Conservation (phyloP, 2,329 filamentous ascomycete species). For the Colletotrichum chlorophyti region DNA sequence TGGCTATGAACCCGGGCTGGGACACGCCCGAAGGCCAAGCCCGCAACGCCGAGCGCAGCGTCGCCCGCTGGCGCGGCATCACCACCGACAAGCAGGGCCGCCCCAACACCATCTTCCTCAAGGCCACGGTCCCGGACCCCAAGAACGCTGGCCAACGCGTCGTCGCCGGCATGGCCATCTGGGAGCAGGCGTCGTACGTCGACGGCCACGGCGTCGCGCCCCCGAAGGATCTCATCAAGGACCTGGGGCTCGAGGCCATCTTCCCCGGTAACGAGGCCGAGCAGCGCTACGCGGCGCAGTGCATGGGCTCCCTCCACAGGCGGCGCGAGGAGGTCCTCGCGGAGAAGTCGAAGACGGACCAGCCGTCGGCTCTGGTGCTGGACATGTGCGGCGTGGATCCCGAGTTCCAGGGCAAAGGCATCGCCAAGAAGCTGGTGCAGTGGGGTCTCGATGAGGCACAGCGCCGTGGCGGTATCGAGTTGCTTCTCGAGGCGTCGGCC, state of each 20-base stretch:
- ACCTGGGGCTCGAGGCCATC: constrained; percentile 41
- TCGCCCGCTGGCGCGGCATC: constrained; percentile 47
- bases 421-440: constrained; percentile 51
- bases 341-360: constrained; percentile 47
- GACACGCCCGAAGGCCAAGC: constrained; percentile 53
- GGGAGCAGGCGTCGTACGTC: constrained; percentile 58
- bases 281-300: constrained; percentile 53
- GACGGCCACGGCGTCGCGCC: constrained; percentile 53
- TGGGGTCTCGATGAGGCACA: constrained; percentile 54
- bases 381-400: constrained; percentile 61
- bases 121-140: constrained; percentile 53
- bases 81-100: constrained; percentile 50
- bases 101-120: constrained; percentile 59
- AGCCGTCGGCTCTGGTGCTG: constrained; percentile 56
- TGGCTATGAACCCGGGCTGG: constrained; percentile 60
- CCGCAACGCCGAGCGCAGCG: constrained; percentile 43
- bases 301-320: constrained; percentile 49
- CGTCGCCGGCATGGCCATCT: constrained; percentile 62
- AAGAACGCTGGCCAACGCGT: constrained; percentile 31
- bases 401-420: constrained; percentile 55
- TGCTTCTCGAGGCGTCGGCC: constrained; percentile 51
- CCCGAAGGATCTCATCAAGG: constrained; percentile 38
- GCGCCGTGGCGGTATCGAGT: constrained; percentile 48
- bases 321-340: constrained; percentile 49
- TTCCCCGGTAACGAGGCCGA: constrained; percentile 52